Evolutionary conservation across 306 rosid species (phyloP).

Genomic region (Quercus wislizeni): DNA sequence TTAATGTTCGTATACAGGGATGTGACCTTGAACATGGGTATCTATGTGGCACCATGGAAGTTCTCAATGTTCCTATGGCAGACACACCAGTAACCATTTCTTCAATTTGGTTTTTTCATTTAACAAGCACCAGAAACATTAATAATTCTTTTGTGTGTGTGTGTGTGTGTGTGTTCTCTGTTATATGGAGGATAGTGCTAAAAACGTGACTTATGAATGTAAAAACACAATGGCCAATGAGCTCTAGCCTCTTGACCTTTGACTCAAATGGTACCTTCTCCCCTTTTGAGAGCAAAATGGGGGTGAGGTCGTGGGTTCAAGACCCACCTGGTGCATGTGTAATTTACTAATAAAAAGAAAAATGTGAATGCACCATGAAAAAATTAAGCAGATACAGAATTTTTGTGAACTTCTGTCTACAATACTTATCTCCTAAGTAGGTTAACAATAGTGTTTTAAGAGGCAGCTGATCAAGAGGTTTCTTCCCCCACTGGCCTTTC

Average conservation of each 20-base stretch:
- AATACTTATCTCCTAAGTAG: not conserved
- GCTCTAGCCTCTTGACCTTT: no score
- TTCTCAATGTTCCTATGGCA: conserved; percentile 95
- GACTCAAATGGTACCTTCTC: no score
- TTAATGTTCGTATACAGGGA: conserved; percentile 89
- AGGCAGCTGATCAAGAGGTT: not conserved
- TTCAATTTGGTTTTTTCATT: not conserved
- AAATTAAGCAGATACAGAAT: not conserved
- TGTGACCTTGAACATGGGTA: conserved; percentile 94
- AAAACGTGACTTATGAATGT: not conserved
- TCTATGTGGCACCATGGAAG: conserved; percentile 97
- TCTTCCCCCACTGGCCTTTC: not conserved
- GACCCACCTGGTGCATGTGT: no score
- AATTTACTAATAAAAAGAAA: no score
- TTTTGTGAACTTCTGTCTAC: not conserved
- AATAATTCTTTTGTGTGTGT: not conserved
- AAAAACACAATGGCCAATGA: not conserved
- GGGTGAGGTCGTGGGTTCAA: no score
- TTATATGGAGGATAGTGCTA: not conserved
- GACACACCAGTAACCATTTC: conserved; percentile 79
- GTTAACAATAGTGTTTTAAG: not conserved
- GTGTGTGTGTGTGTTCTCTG: not conserved
- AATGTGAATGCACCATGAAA: not conserved
- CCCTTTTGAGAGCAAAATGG: no score
- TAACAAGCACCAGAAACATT: not conserved